Evolutionary conservation across 108 stramenopile genomes (phyloP), one percentile per base, ranked within the genome.

Genomic region (Poteriospumella lacustris): DNA sequence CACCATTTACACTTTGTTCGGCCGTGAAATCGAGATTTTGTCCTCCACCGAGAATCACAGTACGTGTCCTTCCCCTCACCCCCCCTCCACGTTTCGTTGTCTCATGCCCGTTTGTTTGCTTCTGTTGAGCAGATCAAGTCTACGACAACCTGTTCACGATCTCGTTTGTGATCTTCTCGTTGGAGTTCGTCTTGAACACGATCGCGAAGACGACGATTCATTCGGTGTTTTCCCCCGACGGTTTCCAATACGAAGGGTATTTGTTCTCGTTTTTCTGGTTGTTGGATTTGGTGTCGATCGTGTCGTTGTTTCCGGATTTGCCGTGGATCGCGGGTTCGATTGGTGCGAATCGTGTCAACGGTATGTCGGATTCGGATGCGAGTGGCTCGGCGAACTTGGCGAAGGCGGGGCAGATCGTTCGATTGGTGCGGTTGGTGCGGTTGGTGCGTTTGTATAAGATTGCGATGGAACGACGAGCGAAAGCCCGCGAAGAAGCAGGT

Each of bases 341-440:
- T 3, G 70, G 70, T 12, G 5, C n/a, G 33, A 73, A 5, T 3
- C 31, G 70, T 12, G 5, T 73, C 12, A 34, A 26, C 12, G 41
- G 5, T 42, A 12, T 73, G 15, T 5, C 33, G 5, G 41, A 73
- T 26, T 42, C 40, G 5, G 38, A 33, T 44, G 43, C 12, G 28
- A 42, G 70, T 34, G 31, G 3, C 3, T 33, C 26, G 26, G 42
- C 5, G 26, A 73, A 73, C 9, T 42, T 73, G 26, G 28, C 42
- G 5, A 73, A 39, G 36, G 70, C 70, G 5, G 70, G 70, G 5
- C 36, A 24, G 5, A 34, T 73, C 31, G 70, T 73, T 3, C 36
- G 70, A 73, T 52, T 56, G 24, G 70, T 73, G 3, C 70, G 70
- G 26, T 56, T 73, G 31, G 70, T 56, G 9, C 70, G 70, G 47